Evolutionary conservation across 345 rosid species (phyloP), one percentile per base, ranked within the genome.

Genomic region (Citrus maxima): DNA sequence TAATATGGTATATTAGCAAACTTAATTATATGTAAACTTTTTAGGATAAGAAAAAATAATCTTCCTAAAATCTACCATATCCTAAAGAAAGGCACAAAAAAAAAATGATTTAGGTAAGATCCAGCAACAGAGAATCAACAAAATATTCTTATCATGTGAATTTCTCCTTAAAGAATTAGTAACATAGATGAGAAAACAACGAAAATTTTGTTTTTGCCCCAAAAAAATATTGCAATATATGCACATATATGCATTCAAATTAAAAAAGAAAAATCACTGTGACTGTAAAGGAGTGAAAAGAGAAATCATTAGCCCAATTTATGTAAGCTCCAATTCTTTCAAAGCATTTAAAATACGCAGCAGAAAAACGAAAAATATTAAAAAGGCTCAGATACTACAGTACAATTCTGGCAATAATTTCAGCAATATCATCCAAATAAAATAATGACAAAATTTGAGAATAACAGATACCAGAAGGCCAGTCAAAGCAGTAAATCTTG

Each of bases 401-500:
- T 18, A 54, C 1, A 67, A 37, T 10, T 37, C 28, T 4, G 8
- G 21, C 61, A 70, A 21, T 35, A 76, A 64, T 74, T 40, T 65
- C 62, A 70, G 56, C 16, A 72, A 58, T 37, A 67, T 22, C 30
- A 40, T 27, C 34, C 56, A 60, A 58, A 71, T 12, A 14, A 40
- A 30, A 22, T 18, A 72, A 79, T 67, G 63, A 81, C 4, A 2
- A 3, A 49, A 64, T 59, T 78, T 71, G 51, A 56, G 28, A 77
- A 75, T 79, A 19, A 69, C 65, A 76, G 55, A 69, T 93, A 94
- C 98, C 98, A 96, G 88, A 60, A 96, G 97, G 79, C 99, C 99
- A 78, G 94, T 88, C 79, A 96, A 85, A 18, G 98, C 99, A 77
- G 95, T 93, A 82, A 94, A 91, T 88, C 90, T 93, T 84, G 90